Evolutionary conservation across 345 rosid species (phyloP).

Genomic region (Populus pruinosa): DNA sequence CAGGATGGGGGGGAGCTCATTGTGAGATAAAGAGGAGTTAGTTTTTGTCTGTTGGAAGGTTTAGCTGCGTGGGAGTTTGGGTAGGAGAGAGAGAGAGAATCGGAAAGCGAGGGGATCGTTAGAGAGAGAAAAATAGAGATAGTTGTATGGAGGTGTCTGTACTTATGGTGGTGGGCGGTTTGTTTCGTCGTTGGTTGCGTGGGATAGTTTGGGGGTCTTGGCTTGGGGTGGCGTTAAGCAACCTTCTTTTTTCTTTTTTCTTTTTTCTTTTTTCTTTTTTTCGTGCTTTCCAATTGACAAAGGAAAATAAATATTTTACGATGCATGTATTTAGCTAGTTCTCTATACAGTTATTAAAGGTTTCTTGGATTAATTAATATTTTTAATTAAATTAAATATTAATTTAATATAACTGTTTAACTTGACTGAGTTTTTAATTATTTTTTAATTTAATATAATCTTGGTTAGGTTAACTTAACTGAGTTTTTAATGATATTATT

Average conservation of each 20-base stretch:
- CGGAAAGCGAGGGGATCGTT: neutral
- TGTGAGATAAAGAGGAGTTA: neutral
- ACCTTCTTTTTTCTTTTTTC: slow-evolving; percentile 23
- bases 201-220: neutral
- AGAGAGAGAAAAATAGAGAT: neutral
- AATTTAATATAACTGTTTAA: no score
- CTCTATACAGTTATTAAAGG: no score
- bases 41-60: neutral
- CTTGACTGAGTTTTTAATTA: no score
- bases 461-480: no score
- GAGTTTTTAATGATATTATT: no score
- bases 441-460: no score
- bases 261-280: no score
- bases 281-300: no score
- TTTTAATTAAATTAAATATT: no score
- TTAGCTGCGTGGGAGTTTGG: neutral
- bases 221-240: slow-evolving; percentile 50
- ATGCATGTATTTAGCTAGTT: no score
- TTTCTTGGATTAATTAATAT: no score
- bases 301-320: no score
- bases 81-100: neutral
- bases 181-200: slow-evolving; percentile 19
- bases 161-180: slow-evolving; percentile 24
- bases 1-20: neutral
- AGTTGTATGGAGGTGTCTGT: neutral